A percentile compares a stretch with the other conserved stretches of the same genome.
Conservation (phyloP, 345 rosid species). For the Sisymbrium irio region DNA sequence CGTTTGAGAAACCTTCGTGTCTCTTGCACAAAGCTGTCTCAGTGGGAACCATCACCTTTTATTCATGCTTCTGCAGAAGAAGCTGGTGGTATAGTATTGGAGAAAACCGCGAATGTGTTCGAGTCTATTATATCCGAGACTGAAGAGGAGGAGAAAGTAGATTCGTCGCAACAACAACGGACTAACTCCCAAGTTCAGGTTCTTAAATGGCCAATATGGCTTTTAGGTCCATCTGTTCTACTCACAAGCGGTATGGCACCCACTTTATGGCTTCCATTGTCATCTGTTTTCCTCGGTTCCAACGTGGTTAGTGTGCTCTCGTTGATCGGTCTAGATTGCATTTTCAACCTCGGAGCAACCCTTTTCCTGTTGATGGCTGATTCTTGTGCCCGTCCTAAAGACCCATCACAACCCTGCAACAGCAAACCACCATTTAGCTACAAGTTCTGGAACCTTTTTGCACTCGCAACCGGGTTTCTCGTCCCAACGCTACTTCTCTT, state of each 20-base stretch:
- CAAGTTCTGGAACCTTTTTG: conserved; percentile 71
- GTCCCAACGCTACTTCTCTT: conserved; percentile 52
- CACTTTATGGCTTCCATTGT: conserved; percentile 82
- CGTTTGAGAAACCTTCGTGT: conserved; percentile 33
- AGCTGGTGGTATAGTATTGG: conserved; percentile 40
- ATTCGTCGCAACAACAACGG: not conserved
- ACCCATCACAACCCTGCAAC: conserved; percentile 34
- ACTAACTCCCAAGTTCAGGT: conserved; percentile 40
- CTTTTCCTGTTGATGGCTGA: conserved; percentile 90
- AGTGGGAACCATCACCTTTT: conserved; percentile 64
- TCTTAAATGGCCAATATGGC: conserved; percentile 88
- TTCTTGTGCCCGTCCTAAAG: conserved; percentile 62
- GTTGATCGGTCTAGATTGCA: conserved; percentile 80
- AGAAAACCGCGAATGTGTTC: conserved; percentile 49
- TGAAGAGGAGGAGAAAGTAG: conserved; percentile 33
- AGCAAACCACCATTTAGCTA: conserved; percentile 80
- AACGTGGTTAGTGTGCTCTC: conserved; percentile 83
- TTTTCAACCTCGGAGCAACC: conserved; percentile 82
- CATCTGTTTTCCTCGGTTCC: conserved; percentile 85
- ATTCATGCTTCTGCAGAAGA: conserved; percentile 48
- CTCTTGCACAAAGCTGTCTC: conserved; percentile 52
- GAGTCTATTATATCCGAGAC: conserved; percentile 49
- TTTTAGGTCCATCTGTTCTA: conserved; percentile 80
- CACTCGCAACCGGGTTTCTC: conserved; percentile 57
- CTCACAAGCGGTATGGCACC: conserved; percentile 88